A percentile compares a stretch with the other conserved stretches of the same genome.
phyloP scores from a whole-genome alignment of 176 grass and related monocot genomes.

The Themeda triandra region DNA sequence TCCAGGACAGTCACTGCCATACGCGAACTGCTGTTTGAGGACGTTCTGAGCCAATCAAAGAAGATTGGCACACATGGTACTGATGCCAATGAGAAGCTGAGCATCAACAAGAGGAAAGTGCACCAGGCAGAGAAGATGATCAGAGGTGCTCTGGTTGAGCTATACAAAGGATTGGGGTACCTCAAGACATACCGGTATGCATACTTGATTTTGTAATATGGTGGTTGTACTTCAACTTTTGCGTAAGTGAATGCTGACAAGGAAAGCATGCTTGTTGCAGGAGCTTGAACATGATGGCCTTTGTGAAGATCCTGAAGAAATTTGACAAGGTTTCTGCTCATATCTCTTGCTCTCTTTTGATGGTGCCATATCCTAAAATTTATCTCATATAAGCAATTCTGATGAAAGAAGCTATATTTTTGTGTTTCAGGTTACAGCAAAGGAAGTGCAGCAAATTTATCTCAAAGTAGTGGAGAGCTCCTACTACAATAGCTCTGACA shows the following conservation, averaged over 20 bases:
- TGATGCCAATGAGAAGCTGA: conserved; percentile 52
- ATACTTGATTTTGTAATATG: background rate
- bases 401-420: conserved; percentile 8
- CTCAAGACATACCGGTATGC: conserved; percentile 76
- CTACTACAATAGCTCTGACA: conserved; percentile 94
- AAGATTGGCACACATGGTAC: conserved; percentile 8
- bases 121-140: conserved; percentile 98
- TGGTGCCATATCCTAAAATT: conserved; percentile 11
- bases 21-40: conserved; percentile 64
- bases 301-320: conserved; percentile 97
- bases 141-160: conserved; percentile 78
- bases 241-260: conserved; percentile 5
- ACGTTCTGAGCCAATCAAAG: conserved; percentile 67
- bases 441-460: conserved; percentile 72
- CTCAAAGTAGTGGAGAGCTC: conserved; percentile 92
- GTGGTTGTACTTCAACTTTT: background rate
- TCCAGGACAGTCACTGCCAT: conserved; percentile 76
- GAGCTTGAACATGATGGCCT: conserved; percentile 93
- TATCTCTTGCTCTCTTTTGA: background rate
- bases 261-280: conserved; percentile 41
- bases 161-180: conserved; percentile 89
- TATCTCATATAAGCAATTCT: conserved; percentile 19
- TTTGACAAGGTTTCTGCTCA: conserved; percentile 73
- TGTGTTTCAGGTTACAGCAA: conserved; percentile 71
- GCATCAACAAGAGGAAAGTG: conserved; percentile 85